phyloP scores from a whole-genome alignment of 306 rosid genomes.

The Citrullus colocynthis region DNA sequence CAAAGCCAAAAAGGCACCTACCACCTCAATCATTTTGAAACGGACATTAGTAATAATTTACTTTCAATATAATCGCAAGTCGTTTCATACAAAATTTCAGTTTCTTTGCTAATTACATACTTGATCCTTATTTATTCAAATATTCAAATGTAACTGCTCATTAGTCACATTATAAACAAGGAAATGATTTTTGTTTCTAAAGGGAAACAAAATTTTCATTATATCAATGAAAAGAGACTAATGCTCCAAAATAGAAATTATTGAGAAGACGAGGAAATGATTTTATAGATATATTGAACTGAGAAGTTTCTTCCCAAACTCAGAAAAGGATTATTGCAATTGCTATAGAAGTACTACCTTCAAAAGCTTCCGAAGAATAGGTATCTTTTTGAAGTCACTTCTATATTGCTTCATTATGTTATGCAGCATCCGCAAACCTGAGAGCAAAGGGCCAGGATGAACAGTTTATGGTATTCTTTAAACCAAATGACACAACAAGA shows the following conservation, averaged over 20 bases:
- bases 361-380: slow-evolving; percentile 92
- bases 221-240: too few relatives aligned
- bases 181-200: neutral
- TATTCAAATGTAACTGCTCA: neutral
- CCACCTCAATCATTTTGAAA: neutral
- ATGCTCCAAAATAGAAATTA: too few relatives aligned
- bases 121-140: neutral
- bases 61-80: neutral
- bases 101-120: neutral
- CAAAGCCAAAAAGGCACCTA: neutral
- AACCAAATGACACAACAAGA: neutral
- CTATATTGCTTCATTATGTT: slow-evolving; percentile 81
- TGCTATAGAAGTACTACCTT: slow-evolving; percentile 38
- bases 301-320: neutral
- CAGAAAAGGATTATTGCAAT: slow-evolving; percentile 6
- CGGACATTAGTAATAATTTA: neutral
- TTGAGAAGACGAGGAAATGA: neutral
- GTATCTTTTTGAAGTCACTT: slow-evolving; percentile 88
- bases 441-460: slow-evolving; percentile 7
- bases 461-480: neutral
- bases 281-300: neutral
- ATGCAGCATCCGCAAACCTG: slow-evolving; percentile 96
- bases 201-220: too few relatives aligned
- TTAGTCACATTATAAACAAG: neutral
- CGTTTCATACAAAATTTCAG: neutral